Evolutionary conservation across 768 basidiomycete species (phyloP).

Genomic region (Auriscalpium vulgare): DNA sequence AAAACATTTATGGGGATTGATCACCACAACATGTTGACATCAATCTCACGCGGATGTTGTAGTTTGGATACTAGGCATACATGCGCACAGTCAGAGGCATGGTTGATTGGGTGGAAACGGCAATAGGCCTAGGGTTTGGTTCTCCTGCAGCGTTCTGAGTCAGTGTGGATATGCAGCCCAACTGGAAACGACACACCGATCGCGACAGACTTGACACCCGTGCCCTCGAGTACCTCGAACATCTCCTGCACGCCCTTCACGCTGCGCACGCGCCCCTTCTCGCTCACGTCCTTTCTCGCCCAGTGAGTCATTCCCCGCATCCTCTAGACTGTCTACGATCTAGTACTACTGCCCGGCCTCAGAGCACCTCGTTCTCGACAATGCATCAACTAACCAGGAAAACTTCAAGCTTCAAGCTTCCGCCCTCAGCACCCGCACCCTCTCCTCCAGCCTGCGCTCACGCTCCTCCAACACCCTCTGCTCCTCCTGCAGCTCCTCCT

Average conservation of each 20-base stretch:
- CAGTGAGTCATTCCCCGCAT: too few relatives aligned
- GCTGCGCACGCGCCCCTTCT: slow-evolving; percentile 46
- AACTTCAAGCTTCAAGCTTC: background rate
- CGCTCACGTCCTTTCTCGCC: slow-evolving; percentile 51
- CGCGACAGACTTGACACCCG: slow-evolving; percentile 62
- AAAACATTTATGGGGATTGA: too few relatives aligned
- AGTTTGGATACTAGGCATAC: too few relatives aligned
- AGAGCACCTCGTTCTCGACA: too few relatives aligned
- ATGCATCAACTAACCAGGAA: too few relatives aligned
- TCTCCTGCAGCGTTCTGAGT: slow-evolving; percentile 1
- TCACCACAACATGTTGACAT: too few relatives aligned
- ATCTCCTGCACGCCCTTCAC: slow-evolving; percentile 64
- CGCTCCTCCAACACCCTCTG: background rate
- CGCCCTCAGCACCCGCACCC: background rate
- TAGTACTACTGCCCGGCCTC: too few relatives aligned
- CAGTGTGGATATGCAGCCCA: background rate
- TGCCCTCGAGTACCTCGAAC: slow-evolving; percentile 56
- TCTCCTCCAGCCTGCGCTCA: slow-evolving; percentile 1
- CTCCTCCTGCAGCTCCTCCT: background rate
- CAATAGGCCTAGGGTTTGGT: too few relatives aligned
- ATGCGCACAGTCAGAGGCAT: too few relatives aligned
- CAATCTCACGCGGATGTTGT: too few relatives aligned
- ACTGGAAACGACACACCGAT: slow-evolving; percentile 52
- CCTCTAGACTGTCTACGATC: too few relatives aligned
- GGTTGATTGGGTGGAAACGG: too few relatives aligned